phyloP scores from a whole-genome alignment of 1,284 basidiomycete species.

The Sporisorium reilianum region DNA sequence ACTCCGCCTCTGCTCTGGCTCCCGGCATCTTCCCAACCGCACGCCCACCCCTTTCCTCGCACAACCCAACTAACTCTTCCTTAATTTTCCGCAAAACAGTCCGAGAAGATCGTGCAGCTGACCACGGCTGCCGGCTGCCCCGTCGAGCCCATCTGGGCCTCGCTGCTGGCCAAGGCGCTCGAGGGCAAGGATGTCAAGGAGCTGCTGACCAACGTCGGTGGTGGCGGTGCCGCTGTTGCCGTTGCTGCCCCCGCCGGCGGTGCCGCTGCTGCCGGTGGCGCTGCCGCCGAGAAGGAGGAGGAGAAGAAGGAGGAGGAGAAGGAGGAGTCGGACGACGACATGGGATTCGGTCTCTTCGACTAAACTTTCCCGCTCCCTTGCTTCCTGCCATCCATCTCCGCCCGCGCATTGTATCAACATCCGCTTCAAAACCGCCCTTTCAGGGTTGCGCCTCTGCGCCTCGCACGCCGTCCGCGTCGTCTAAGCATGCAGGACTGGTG shows the following conservation, averaged over 20 bases:
- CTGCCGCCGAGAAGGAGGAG: slow-evolving; percentile 85
- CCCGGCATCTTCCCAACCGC: not conserved
- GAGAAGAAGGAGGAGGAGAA: slow-evolving; percentile 74
- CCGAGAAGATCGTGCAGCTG: slow-evolving; percentile 89
- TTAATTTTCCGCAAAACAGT: slow-evolving; percentile 71
- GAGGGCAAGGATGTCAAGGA: slow-evolving; percentile 98
- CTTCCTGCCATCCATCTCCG: not conserved
- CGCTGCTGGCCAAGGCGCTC: slow-evolving; percentile 94
- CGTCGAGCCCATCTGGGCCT: slow-evolving; percentile 96
- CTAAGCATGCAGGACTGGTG: not conserved
- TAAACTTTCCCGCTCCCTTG: slow-evolving; percentile 70
- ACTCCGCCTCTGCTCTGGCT: not conserved
- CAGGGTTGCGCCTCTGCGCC: not conserved
- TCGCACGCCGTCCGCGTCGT: not conserved
- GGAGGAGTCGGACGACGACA: slow-evolving; percentile 68
- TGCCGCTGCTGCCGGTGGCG: slow-evolving; percentile 76
- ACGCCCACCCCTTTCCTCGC: not conserved
- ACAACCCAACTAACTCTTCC: slow-evolving; percentile 2
- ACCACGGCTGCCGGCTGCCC: slow-evolving; percentile 86
- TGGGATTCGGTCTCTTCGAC: slow-evolving; percentile 86
- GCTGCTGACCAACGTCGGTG: slow-evolving; percentile 89
- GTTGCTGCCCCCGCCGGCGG: slow-evolving; percentile 74
- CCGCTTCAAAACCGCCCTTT: slow-evolving; percentile 4
- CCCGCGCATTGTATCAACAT: slow-evolving; percentile 38
- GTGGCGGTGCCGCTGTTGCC: slow-evolving; percentile 75